Evolutionary conservation across 441 rosid species (phyloP).

Genomic region (Brassica hybrid): DNA sequence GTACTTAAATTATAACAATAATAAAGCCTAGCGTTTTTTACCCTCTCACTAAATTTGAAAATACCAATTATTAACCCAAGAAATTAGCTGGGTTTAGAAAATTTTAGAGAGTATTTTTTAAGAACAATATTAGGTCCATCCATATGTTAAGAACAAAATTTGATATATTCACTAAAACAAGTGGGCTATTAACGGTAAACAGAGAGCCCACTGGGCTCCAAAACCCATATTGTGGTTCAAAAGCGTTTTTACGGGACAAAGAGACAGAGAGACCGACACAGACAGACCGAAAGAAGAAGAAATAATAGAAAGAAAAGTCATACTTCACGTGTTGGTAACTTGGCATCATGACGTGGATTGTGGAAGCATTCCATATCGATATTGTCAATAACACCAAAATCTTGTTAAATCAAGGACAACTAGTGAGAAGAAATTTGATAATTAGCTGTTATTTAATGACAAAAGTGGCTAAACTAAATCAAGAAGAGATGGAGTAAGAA

Average conservation of each 20-base stretch:
- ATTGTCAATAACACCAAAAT: constrained; percentile 13
- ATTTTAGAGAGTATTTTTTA: too few relatives aligned
- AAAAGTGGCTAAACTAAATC: constrained; percentile 13
- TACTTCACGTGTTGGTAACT: constrained; percentile 40
- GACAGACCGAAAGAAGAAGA: constrained; percentile 34
- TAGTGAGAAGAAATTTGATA: not conserved
- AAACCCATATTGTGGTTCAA: not conserved
- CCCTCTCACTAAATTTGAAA: too few relatives aligned
- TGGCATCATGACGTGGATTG: constrained; percentile 24
- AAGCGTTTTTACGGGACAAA: not conserved
- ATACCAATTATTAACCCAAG: too few relatives aligned
- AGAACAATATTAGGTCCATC: too few relatives aligned
- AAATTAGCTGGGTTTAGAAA: too few relatives aligned
- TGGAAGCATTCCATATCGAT: constrained; percentile 29
- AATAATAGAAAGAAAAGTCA: constrained; percentile 21
- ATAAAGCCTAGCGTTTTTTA: too few relatives aligned
- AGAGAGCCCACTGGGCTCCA: constrained; percentile 20
- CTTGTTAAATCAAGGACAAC: not conserved
- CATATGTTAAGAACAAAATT: too few relatives aligned
- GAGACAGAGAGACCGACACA: constrained; percentile 27
- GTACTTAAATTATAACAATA: too few relatives aligned
- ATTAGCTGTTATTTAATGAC: constrained; percentile 18
- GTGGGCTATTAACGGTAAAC: constrained; percentile 6
- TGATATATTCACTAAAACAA: not conserved
- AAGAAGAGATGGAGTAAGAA: constrained; percentile 36